Evolutionary conservation across 495 filamentous ascomycete genomes (phyloP), one percentile per base, ranked within the genome.

Genomic region (Cetradonia linearis): DNA sequence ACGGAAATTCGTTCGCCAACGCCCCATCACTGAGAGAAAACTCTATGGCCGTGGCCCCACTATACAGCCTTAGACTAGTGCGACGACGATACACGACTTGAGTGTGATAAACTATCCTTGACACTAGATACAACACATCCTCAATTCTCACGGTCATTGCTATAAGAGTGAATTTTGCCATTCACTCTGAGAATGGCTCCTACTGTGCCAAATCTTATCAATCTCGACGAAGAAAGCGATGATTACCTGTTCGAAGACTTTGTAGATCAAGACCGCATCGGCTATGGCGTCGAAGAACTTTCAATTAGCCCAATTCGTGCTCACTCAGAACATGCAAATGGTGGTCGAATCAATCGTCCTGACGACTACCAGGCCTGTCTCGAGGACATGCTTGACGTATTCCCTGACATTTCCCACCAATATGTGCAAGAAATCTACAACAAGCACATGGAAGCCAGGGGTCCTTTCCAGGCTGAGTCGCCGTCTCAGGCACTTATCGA

Each of bases 351-450:
- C 25, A 44, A 25, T 34, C 31, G 36, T 20, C 28, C 20, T 18
- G 28, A 52, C 28, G 54, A 37, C 46, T 67, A 61, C 58, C 50
- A 73, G 63, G 61, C 68, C 71, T 62, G 72, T 71, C 57, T 79
- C 64, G 57, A 57, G 52, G 66, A 74, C 70, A 66, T 81, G 25
- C 25, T 76, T 9, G 69, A 73, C 28, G 65, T 81, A 25, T 81
- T 81, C 57, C 80, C 80, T 5, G 78, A 76, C 49, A 77, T 80
- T 46, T 74, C 71, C 56, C 69, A 69, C 20, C 66, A 76, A 34
- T 67, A 77, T 61, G 70, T 81, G 5, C 60, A 67, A 30, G 67
- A 67, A 44, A 66, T 79, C 16, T 77, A 75, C 59, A 55, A 67
- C 13, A 66, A 56, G n/a, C 54, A 62, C 7, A 42, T 59, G 13